Conservation (phyloP, 768 basidiomycete species). For the Leccinum aurantiacum region DNA sequence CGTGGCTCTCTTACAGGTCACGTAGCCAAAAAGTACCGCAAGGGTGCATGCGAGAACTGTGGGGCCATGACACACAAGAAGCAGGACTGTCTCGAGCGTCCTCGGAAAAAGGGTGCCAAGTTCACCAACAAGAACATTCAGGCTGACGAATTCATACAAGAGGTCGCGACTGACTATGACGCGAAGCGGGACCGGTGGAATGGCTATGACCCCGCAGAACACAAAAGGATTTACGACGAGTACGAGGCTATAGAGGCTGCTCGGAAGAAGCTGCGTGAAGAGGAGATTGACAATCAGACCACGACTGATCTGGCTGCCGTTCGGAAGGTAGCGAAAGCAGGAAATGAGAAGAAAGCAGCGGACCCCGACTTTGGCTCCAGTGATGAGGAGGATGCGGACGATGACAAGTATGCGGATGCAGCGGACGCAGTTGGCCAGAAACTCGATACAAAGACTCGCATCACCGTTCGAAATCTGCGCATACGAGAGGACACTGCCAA, state of each 20-base stretch:
- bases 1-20: constrained; percentile 82
- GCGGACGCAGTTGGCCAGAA: constrained; percentile 99
- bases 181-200: constrained; percentile 99
- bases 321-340: constrained; percentile 92
- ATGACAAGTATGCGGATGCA: constrained; percentile 97
- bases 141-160: constrained; percentile 87
- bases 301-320: constrained; percentile 89
- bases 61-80: constrained; percentile 94
- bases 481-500: constrained; percentile 99
- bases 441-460: constrained; percentile 95
- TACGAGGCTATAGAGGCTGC: constrained; percentile 92
- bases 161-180: constrained; percentile 75
- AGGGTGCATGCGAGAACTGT: constrained; percentile 99
- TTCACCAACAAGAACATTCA: constrained; percentile 88
- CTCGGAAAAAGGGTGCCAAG: constrained; percentile 93
- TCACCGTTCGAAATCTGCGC: constrained; percentile 96
- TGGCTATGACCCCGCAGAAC: constrained; percentile 89
- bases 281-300: constrained; percentile 97
- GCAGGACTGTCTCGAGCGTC: constrained; percentile 92
- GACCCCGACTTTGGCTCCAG: constrained; percentile 96
- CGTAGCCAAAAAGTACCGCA: constrained; percentile 94
- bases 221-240: constrained; percentile 87
- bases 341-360: constrained; percentile 63
- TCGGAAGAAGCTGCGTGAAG: constrained; percentile 87
- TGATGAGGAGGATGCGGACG: constrained; percentile 93